Base-by-base conservation (phyloP, 2,329 filamentous ascomycete species). In the Nakataea oryzae region DNA sequence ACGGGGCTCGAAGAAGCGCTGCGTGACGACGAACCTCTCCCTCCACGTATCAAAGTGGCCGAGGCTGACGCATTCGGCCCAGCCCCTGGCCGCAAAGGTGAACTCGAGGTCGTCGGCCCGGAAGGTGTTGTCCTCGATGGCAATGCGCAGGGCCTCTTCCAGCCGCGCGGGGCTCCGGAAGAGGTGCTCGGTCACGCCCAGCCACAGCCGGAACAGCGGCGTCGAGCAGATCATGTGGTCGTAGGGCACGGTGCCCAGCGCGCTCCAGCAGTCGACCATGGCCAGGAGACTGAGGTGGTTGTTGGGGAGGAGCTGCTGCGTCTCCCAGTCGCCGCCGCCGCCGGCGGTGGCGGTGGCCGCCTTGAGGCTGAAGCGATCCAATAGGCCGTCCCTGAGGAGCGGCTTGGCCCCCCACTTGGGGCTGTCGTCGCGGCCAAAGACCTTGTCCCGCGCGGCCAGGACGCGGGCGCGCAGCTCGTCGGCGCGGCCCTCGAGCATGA, bases 141-240 rank as follows among this genome's bases (percentile, higher is more conserved):
- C 93, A 9, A 91, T 95, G 59, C 88, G 83, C 68, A 99, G 84
- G 28, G 89, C 89, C 71, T 95, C 91, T 60, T 96, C 88, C 17
- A 99, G 85, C 61, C 96, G 79, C 3, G 83, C 84, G 24, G 85
- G 81, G 70, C 93, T 92, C 66, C 92, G 88, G 79, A 97, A 99
- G 50, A 99, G 81, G 72, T 96, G 93, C 76, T 99, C 95, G 1
- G 93, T 93, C n/a, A 97, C 96, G 62, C 95, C 95, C 41, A 99
- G 84, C 86, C 95, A 97, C 66, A 99, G 85, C 60, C 95, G 89
- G 79, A 99, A 99, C 58, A 97, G 85, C 78, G 95, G 95, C 54
- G 95, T 99, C 61, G 92, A 96, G 78, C 95, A 99, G 68, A 99
- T 96, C 93, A 99, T 99, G 79, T 99, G 96, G 75, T 99, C 93